These are phyloP conservation scores for Cyberlindnera veronae DNA, from an alignment of 805 yeast species.

Conservation along the genomic window DNA sequence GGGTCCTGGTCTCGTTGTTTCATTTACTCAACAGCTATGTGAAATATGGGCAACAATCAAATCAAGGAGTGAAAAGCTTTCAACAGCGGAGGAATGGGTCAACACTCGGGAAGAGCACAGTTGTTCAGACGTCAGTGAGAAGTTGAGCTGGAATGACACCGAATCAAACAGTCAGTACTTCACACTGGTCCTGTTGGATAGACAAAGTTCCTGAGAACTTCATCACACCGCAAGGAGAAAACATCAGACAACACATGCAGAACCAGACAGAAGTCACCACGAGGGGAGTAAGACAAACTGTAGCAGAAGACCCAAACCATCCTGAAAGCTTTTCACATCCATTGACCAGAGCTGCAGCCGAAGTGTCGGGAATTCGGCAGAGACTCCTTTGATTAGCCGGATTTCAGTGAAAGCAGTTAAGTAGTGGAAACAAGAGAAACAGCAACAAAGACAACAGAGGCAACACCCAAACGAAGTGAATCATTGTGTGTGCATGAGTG, in stretches of 20 bases:
- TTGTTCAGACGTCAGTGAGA: no score
- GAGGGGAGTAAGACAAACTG: not conserved
- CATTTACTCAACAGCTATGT: slow-evolving; percentile 5
- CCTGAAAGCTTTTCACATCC: slow-evolving; percentile 13
- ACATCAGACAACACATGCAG: not conserved
- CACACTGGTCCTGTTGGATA: not conserved
- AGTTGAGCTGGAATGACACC: no score
- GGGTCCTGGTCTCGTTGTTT: slow-evolving; percentile 1
- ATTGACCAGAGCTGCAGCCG: slow-evolving; percentile 37
- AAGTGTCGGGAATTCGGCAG: slow-evolving; percentile 82
- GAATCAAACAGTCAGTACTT: not conserved
- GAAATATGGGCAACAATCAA: slow-evolving; percentile 3
- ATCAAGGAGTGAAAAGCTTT: slow-evolving; percentile 4
- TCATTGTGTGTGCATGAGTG: not conserved
- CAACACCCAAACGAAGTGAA: no score
- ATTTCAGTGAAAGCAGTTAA: slow-evolving; percentile 9
- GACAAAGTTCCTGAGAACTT: no score
- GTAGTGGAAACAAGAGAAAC: slow-evolving; percentile 10
- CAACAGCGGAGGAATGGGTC: not conserved
- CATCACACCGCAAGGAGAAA: not conserved
- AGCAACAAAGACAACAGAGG: slow-evolving; percentile 2
- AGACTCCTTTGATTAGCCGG: slow-evolving; percentile 6
- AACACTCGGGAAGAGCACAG: not conserved
- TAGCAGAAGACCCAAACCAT: not conserved
- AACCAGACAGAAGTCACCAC: not conserved